These are phyloP conservation scores for Curvularia sp. DNA, from an alignment of 2,329 filamentous ascomycete species.

Conservation along the genomic window DNA sequence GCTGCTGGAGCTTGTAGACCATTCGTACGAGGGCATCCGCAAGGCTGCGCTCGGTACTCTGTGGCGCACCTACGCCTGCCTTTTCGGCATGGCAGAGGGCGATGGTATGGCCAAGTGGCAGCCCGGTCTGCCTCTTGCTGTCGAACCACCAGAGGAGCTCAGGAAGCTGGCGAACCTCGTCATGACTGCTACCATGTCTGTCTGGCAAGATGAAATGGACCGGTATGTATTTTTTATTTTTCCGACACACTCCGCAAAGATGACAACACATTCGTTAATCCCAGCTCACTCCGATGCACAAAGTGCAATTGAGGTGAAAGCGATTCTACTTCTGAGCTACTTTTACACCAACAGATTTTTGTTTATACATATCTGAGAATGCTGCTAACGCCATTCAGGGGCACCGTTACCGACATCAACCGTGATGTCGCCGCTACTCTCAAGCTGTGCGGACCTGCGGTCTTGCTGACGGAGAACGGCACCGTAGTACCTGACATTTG, in stretches of 20 bases:
- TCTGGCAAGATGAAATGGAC: conserved; percentile 91
- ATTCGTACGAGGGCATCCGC: conserved; percentile 90
- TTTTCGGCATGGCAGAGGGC: conserved; percentile 87
- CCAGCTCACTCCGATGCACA: conserved; percentile 99
- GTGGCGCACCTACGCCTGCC: conserved; percentile 90
- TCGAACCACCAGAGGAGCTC: conserved; percentile 78
- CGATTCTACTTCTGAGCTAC: conserved; percentile 67
- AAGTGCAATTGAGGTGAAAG: conserved; percentile 86
- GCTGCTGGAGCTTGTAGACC: conserved; percentile 80
- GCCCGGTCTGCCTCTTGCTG: conserved; percentile 82
- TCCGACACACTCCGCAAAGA: conserved; percentile 57
- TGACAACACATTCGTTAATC: conserved; percentile 90
- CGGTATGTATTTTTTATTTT: conserved; percentile 69
- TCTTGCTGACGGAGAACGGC: conserved; percentile 73
- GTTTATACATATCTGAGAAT: conserved; percentile 10
- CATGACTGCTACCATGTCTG: conserved; percentile 79
- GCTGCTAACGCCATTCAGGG: conserved; percentile 59
- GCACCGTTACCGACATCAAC: conserved; percentile 93
- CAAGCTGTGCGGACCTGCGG: conserved; percentile 86
- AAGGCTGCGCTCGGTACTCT: conserved; percentile 90
- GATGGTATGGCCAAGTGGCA: conserved; percentile 82
- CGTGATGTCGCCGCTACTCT: conserved; percentile 89
- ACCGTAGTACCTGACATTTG: conserved; percentile 75
- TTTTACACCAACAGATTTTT: conserved; percentile 51
- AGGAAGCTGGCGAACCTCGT: conserved; percentile 86